Conservation (phyloP, 2,329 filamentous ascomycete genomes). For the Alternaria tenuissima region DNA sequence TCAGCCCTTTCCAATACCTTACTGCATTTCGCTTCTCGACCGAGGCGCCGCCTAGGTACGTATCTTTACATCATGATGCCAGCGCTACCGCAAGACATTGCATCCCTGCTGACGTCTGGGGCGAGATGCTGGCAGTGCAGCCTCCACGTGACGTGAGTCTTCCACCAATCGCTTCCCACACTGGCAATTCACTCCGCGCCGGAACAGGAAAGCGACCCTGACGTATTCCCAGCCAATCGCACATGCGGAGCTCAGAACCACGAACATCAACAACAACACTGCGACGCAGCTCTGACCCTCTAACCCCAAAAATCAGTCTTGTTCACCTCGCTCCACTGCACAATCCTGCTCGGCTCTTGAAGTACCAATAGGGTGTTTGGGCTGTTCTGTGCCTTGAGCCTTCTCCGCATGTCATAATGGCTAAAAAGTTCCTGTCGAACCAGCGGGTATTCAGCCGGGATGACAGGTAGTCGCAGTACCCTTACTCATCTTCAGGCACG, state of each 20-base stretch:
- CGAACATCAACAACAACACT: constrained; percentile 12
- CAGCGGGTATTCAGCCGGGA: constrained; percentile 27
- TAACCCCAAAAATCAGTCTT: constrained; percentile 28
- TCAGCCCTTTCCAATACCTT: constrained; percentile 20
- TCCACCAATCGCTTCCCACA: constrained; percentile 22
- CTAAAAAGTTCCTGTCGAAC: constrained; percentile 34
- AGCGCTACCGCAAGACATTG: constrained; percentile 15
- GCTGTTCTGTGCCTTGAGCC: constrained; percentile 10
- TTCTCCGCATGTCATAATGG: constrained; percentile 16
- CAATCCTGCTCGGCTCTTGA: constrained; percentile 25
- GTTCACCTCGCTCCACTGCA: constrained; percentile 25
- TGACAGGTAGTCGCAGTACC: constrained; percentile 14
- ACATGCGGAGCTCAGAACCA: constrained; percentile 13
- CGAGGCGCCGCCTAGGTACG: constrained; percentile 11
- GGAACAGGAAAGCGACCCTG: constrained; percentile 18
- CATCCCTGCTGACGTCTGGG: constrained; percentile 26
- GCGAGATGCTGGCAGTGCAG: constrained; percentile 14
- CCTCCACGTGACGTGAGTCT: constrained; percentile 26
- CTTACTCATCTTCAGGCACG: constrained; percentile 39
- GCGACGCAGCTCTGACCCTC: constrained; percentile 27
- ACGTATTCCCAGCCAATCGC: constrained; percentile 12
- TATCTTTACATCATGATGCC: constrained; percentile 12
- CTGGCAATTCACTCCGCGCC: constrained; percentile 28
- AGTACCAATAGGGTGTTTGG: constrained; percentile 18
- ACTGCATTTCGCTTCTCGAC: constrained; percentile 20